A percentile compares a stretch with the other conserved stretches of the same genome.
These are phyloP conservation scores for Puccinia polysora DNA, from an alignment of 1,284 basidiomycete genomes.

Conservation along the genomic window DNA sequence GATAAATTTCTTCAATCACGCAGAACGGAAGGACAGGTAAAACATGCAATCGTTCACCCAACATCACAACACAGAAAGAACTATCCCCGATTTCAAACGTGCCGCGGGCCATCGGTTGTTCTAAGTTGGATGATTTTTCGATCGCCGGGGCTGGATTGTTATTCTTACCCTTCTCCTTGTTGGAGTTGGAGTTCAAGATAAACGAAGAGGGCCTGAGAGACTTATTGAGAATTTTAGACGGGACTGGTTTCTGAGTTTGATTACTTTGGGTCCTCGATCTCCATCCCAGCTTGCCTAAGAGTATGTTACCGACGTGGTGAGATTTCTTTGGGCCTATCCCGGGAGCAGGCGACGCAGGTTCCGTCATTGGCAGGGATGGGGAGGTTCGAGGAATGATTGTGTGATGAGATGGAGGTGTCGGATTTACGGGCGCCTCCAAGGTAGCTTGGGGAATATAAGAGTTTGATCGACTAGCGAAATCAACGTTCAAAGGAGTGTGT, in stretches of 20 bases:
- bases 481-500: not conserved
- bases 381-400: not conserved
- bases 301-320: constrained; percentile 4
- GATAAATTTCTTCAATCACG: constrained; percentile 37
- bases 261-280: not conserved
- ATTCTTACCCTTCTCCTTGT: not conserved
- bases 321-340: not conserved
- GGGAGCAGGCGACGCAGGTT: not conserved
- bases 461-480: not conserved
- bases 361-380: not conserved
- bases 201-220: constrained; percentile 10
- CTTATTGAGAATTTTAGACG: not conserved
- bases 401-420: not conserved
- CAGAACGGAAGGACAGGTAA: constrained; percentile 20
- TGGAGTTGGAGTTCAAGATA: not conserved
- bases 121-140: not conserved
- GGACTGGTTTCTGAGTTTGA: not conserved
- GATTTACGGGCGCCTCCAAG: not conserved
- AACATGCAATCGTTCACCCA: constrained; percentile 25
- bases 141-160: too few relatives aligned
- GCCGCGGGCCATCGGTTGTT: constrained; percentile 1
- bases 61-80: constrained; percentile 10
- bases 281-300: constrained; percentile 12
- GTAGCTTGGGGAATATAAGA: constrained; percentile 1
- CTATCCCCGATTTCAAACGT: constrained; percentile 12